Percentiles rank a stretch among this genome's conserved stretches.
Evolutionary conservation across 768 basidiomycete species (phyloP).

Genomic region (Kwoniella sp.): DNA sequence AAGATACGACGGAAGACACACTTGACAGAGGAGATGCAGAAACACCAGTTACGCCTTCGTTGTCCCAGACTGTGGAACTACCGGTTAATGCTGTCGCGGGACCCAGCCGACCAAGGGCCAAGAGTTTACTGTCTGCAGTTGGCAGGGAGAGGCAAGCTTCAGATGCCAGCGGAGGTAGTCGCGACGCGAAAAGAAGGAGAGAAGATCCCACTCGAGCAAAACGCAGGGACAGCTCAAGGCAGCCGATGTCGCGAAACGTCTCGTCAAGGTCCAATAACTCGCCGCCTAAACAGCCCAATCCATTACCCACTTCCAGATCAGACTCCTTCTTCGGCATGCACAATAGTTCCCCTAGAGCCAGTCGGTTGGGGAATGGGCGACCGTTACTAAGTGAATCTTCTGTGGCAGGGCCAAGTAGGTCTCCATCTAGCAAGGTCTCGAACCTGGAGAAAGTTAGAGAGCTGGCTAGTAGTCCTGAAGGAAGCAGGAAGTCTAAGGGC

Average conservation of each 20-base stretch:
- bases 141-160: constrained; percentile 16
- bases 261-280: constrained; percentile 7
- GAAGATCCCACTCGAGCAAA: constrained; percentile 6
- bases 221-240: neutral
- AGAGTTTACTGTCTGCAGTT: constrained; percentile 10
- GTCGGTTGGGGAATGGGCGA: neutral
- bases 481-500: constrained; percentile 23
- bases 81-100: constrained; percentile 5
- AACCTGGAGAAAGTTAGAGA: constrained; percentile 16
- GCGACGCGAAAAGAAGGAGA: constrained; percentile 8
- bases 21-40: constrained; percentile 10
- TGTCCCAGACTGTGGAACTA: constrained; percentile 1
- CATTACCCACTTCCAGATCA: constrained; percentile 21
- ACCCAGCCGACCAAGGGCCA: constrained; percentile 17
- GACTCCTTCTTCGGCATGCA: constrained; percentile 20
- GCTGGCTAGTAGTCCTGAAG: constrained; percentile 16
- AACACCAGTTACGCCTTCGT: constrained; percentile 9
- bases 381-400: constrained; percentile 9
- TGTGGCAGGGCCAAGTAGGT: constrained; percentile 12
- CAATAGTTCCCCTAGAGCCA: constrained; percentile 8
- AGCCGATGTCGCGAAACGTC: constrained; percentile 5
- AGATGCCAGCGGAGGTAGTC: constrained; percentile 17
- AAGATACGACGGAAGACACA: constrained; percentile 10
- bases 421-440: constrained; percentile 12
- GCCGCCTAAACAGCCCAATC: constrained; percentile 2